A percentile compares a stretch with the other conserved stretches of the same genome.
These are phyloP conservation scores for Mycocalia duriaeana DNA, from an alignment of 1,284 basidiomycete genomes.

Conservation along the genomic window DNA sequence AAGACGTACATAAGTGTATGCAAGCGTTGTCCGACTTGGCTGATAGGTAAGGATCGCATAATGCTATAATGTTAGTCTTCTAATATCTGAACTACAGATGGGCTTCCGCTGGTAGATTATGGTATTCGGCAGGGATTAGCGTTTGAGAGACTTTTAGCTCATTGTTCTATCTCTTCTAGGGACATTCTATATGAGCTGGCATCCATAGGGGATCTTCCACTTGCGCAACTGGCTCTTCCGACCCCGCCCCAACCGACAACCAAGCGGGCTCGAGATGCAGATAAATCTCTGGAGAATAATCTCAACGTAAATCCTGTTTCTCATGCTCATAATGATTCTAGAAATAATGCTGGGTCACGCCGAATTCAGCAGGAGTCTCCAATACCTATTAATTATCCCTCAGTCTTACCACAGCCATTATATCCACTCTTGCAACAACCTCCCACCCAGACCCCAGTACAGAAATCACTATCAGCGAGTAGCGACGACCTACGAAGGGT, in stretches of 20 bases:
- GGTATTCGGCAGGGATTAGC: slow-evolving; percentile 18
- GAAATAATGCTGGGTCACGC: slow-evolving; percentile 24
- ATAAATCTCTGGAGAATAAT: slow-evolving; percentile 30
- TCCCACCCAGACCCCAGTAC: too few relatives aligned
- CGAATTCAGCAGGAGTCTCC: slow-evolving; percentile 19
- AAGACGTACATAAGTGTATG: slow-evolving; percentile 70
- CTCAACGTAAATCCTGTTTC: neutral
- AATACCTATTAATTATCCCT: too few relatives aligned
- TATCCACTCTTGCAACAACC: slow-evolving; percentile 2
- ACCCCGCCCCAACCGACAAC: slow-evolving; percentile 44
- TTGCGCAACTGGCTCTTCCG: too few relatives aligned
- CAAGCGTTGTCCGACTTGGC: slow-evolving; percentile 52
- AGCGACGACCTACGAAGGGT: too few relatives aligned
- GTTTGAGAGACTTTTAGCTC: neutral
- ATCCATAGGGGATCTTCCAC: slow-evolving; percentile 58
- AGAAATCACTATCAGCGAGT: too few relatives aligned
- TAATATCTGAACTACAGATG: neutral
- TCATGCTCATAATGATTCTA: slow-evolving; percentile 11
- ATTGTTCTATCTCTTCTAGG: slow-evolving; percentile 30
- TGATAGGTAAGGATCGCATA: slow-evolving; percentile 27
- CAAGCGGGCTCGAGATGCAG: slow-evolving; percentile 55
- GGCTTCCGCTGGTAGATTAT: slow-evolving; percentile 26
- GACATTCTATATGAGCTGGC: slow-evolving; percentile 68
- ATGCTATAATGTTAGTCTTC: slow-evolving; percentile 1
- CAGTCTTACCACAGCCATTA: too few relatives aligned